Evolutionary conservation across 2,329 filamentous ascomycete species (phyloP), one percentile per base, ranked within the genome.

Genomic region (Botryosphaeria dothidea): DNA sequence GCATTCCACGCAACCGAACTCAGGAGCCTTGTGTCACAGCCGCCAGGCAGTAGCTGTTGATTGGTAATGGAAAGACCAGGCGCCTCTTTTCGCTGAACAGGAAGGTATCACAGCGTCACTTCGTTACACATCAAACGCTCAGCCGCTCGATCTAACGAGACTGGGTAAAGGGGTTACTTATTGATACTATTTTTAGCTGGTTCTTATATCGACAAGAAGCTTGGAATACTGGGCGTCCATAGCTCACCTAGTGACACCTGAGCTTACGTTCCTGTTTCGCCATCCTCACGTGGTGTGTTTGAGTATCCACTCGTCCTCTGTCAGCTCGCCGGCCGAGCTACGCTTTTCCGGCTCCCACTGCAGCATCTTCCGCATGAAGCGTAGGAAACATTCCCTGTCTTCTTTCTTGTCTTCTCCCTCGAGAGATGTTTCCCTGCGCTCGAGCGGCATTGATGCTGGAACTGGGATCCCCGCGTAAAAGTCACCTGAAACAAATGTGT

Each of bases 291-390:
- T 36, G 31, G 60, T 52, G 31, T 63, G 23, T 23, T 45, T 63
- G 23, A 29, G 4, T 25, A 69, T 65, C 70, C 71, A 72, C 62
- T 69, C 69, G 64, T 72, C 51, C 51, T 71, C 66, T 23, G 70
- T 63, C 2, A 72, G 67, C 66, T 73, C 69, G 67, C 65, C 70
- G 23, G 68, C 68, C 9, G 66, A 68, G 62, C 57, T 52, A 17
- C 75, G 68, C 45, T 75, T 71, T 61, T 78, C 75, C 0, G 75
- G 76, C 31, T 67, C 71, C 77, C 75, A 78, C 29, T 72, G 70
- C 52, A 79, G 66, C 73, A 77, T 77, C 62, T 71, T 74, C 23
- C 71, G 68, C 67, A 77, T 68, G 45, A 77, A 77, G 3, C 51
- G 51, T 27, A 78, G 46, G 56, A 78, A 79, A 0, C 62, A 21